These are phyloP conservation scores for Wickerhamomyces ciferrii DNA, from an alignment of 805 yeast species.

Conservation along the genomic window DNA sequence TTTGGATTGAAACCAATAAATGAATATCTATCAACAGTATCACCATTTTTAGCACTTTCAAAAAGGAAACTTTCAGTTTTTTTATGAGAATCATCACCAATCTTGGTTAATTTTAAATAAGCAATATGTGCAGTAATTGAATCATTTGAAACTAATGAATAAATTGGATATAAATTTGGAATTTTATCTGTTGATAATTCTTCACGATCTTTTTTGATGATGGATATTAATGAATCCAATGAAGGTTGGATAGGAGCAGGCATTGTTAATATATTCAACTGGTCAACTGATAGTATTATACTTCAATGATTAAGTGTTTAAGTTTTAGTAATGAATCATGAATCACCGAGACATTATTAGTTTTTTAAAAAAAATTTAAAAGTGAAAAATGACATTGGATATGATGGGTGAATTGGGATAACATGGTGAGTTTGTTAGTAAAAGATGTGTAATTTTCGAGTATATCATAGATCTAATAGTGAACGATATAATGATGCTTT, in stretches of 20 bases:
- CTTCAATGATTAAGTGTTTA: background rate
- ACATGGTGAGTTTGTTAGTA: background rate
- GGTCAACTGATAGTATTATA: background rate
- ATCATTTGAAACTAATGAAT: slow-evolving; percentile 66
- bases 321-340: background rate
- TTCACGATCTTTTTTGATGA: slow-evolving; percentile 31
- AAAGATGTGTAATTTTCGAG: background rate
- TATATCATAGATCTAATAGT: too few species aligned
- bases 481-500: background rate
- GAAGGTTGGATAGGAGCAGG: slow-evolving; percentile 43
- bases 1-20: slow-evolving; percentile 86
- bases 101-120: slow-evolving; percentile 67
- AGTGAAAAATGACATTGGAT: background rate
- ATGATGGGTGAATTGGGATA: too few species aligned
- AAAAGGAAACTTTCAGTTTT: slow-evolving; percentile 72
- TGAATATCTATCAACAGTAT: slow-evolving; percentile 83
- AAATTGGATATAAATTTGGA: slow-evolving; percentile 80
- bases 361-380: background rate
- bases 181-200: slow-evolving; percentile 13
- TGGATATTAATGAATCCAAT: slow-evolving; percentile 36
- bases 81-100: slow-evolving; percentile 44
- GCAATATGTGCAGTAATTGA: slow-evolving; percentile 88
- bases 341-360: background rate
- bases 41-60: slow-evolving; percentile 88
- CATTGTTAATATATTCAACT: background rate